Conservation (phyloP, 2,329 filamentous ascomycete species). For the Nothopassalora personata region DNA sequence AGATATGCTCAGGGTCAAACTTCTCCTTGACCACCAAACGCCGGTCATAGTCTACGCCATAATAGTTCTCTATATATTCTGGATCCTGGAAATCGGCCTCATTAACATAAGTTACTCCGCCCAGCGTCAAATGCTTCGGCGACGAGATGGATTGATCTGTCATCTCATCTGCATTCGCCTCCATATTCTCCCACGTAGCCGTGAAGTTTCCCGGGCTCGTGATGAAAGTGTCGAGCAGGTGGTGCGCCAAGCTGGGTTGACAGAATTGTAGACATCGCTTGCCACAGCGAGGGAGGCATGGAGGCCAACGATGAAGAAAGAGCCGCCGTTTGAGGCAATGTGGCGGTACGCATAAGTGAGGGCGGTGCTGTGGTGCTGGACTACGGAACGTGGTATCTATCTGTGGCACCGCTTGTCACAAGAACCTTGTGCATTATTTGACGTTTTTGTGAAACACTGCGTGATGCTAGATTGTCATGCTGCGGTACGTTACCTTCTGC, state of each 20-base stretch:
- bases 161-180: conserved; percentile 35
- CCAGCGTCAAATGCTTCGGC: conserved; percentile 37
- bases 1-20: conserved; percentile 39
- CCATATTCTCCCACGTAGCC: conserved; percentile 35
- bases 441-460: too few species aligned
- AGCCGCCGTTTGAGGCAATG: conserved; percentile 32
- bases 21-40: conserved; percentile 37
- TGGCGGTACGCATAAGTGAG: conserved; percentile 32
- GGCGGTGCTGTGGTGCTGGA: conserved; percentile 28
- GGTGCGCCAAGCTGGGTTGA: conserved; percentile 38
- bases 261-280: conserved; percentile 36
- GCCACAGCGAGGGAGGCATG: conserved; percentile 34
- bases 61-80: conserved; percentile 40
- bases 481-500: not conserved
- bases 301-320: conserved; percentile 37
- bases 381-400: conserved; percentile 5
- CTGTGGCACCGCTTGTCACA: not conserved
- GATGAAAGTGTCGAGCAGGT: conserved; percentile 35
- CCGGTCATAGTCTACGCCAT: conserved; percentile 37
- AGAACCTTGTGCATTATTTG: too few species aligned
- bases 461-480: not conserved
- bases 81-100: conserved; percentile 40
- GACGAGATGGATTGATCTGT: conserved; percentile 38
- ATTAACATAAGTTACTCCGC: conserved; percentile 40
- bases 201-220: conserved; percentile 37